Conservation (phyloP, 805 yeast genomes). For the Lachancea kluyveri region DNA sequence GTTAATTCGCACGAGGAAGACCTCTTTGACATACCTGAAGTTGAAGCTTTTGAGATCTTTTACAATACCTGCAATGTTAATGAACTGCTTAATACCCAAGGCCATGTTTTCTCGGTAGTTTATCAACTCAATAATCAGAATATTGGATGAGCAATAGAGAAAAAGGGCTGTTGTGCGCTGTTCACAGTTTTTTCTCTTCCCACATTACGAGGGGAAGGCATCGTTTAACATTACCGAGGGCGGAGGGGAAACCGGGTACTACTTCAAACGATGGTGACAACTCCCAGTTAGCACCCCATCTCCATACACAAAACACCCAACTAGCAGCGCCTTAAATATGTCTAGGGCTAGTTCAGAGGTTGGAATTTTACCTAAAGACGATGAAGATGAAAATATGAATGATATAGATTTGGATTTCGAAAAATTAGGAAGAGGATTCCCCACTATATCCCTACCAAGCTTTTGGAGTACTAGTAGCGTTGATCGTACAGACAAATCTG, state of each 20-base stretch:
- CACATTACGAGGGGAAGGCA: neutral
- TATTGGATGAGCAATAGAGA: neutral
- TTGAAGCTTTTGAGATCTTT: conserved; percentile 60
- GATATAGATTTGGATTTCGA: conserved; percentile 10
- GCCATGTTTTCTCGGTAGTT: conserved; percentile 35
- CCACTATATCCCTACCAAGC: conserved; percentile 7
- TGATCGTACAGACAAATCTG: conserved; percentile 1
- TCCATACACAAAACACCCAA: too few species aligned
- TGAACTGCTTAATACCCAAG: conserved; percentile 36
- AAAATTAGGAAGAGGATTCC: conserved; percentile 10
- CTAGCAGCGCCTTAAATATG: conserved; percentile 1
- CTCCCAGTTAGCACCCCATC: too few species aligned
- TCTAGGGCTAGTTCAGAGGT: neutral
- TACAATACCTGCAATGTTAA: conserved; percentile 43
- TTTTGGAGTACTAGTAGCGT: conserved; percentile 4
- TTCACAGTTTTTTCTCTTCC: neutral
- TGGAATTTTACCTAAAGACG: conserved; percentile 1
- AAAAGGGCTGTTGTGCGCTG: neutral
- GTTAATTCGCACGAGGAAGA: too few species aligned
- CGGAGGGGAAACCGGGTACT: too few species aligned
- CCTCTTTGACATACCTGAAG: conserved; percentile 41
- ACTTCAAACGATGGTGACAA: too few species aligned
- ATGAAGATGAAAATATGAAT: conserved; percentile 8
- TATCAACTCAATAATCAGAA: too few species aligned
- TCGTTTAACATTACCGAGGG: too few species aligned